Conservation (phyloP, 1,139 yeast genomes). For the Geotrichum klebahnii region DNA sequence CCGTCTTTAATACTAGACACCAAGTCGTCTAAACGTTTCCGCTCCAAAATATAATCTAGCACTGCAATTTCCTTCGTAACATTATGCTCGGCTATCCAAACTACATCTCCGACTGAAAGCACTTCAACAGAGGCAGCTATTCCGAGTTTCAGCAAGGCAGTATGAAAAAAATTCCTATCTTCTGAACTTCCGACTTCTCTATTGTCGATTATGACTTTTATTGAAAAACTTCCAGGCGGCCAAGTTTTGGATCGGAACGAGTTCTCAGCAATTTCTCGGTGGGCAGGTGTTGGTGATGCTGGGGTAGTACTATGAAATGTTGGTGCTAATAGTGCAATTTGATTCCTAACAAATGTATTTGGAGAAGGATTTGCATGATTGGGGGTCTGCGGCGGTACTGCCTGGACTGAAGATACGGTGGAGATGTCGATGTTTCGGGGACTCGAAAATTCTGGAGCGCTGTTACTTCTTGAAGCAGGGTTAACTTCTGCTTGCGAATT, state of each 20-base stretch:
- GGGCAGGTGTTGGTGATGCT: background rate
- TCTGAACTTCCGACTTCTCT: slow-evolving; percentile 55
- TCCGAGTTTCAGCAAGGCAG: slow-evolving; percentile 50
- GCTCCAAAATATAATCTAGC: slow-evolving; percentile 74
- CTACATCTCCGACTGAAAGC: slow-evolving; percentile 77
- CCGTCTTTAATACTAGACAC: slow-evolving; percentile 82
- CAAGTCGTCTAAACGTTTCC: slow-evolving; percentile 85
- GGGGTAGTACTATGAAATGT: background rate
- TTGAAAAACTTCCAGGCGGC: slow-evolving; percentile 53
- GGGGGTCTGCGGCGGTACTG: background rate
- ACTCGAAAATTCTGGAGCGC: background rate
- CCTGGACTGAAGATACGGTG: background rate
- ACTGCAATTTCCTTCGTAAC: slow-evolving; percentile 59
- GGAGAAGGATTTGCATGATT: slow-evolving; percentile 15
- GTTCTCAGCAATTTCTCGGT: background rate
- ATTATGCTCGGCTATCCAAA: slow-evolving; percentile 79
- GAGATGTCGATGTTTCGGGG: background rate
- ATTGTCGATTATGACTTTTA: slow-evolving; percentile 68
- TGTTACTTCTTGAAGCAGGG: background rate
- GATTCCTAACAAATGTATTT: slow-evolving; percentile 16
- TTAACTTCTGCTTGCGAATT: background rate
- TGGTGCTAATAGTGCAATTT: slow-evolving; percentile 14
- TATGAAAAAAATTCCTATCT: slow-evolving; percentile 39
- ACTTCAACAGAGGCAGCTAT: slow-evolving; percentile 53
- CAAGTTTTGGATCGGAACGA: slow-evolving; percentile 37